Conservation (phyloP, 2,329 filamentous ascomycete genomes). For the Amauroascus verrucosus region DNA sequence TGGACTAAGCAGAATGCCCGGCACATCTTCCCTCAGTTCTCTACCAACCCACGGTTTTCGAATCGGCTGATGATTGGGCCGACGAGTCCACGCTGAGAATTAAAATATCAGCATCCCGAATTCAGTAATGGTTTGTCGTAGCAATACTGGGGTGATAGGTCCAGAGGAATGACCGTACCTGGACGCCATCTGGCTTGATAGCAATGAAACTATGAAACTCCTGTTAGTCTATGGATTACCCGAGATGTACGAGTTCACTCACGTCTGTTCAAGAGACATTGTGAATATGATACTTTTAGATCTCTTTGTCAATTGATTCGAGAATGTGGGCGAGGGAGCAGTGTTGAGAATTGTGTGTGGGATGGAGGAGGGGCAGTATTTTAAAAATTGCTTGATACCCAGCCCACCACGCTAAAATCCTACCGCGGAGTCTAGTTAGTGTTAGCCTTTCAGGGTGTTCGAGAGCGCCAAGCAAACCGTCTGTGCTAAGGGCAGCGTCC, state of each 20-base stretch:
- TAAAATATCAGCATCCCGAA: conserved; percentile 21
- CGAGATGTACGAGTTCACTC: neutral
- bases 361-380: conserved; percentile 7
- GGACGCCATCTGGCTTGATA: conserved; percentile 99
- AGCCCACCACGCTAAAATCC: neutral
- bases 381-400: neutral
- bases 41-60: conserved; percentile 77
- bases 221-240: conserved; percentile 7
- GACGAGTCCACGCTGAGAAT: conserved; percentile 76
- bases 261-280: conserved; percentile 9
- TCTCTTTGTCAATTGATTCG: neutral
- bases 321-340: neutral
- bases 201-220: conserved; percentile 78
- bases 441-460: too few species aligned
- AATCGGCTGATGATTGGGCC: conserved; percentile 97
- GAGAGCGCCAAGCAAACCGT: conserved; percentile 1
- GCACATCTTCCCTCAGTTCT: neutral
- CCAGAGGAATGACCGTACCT: conserved; percentile 52
- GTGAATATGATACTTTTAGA: neutral
- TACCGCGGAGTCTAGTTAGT: neutral
- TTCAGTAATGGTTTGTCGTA: neutral
- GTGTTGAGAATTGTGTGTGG: conserved; percentile 1
- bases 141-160: neutral
- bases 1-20: conserved; percentile 13
- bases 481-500: neutral